Evolutionary conservation across 2,329 filamentous ascomycete genomes (phyloP).

Genomic region (Alternaria tenuissima): DNA sequence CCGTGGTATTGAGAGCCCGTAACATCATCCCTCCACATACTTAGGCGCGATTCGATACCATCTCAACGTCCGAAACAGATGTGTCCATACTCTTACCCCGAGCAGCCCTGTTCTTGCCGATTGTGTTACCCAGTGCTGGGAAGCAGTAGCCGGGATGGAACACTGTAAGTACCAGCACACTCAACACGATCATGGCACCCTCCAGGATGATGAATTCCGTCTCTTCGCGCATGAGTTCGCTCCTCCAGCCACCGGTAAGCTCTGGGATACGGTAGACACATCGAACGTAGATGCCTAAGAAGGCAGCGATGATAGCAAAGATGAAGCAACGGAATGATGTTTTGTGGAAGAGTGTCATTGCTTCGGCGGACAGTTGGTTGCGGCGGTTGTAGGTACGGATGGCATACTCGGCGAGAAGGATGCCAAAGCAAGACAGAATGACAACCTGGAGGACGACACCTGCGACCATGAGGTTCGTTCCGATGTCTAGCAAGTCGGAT

Average conservation of each 20-base stretch:
- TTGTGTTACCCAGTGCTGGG: conserved; percentile 40
- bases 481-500: conserved; percentile 53
- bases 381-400: conserved; percentile 42
- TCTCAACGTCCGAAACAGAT: conserved; percentile 25
- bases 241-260: conserved; percentile 57
- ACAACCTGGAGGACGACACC: conserved; percentile 66
- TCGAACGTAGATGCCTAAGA: conserved; percentile 57
- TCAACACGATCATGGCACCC: conserved; percentile 62
- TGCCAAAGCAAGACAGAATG: conserved; percentile 59
- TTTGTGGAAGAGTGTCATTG: conserved; percentile 31
- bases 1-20: not conserved
- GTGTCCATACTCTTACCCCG: conserved; percentile 30
- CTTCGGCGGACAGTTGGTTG: conserved; percentile 29
- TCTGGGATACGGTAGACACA: conserved; percentile 61
- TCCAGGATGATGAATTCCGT: conserved; percentile 60
- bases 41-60: conserved; percentile 13
- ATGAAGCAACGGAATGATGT: conserved; percentile 43
- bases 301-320: conserved; percentile 51
- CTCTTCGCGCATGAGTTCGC: conserved; percentile 58
- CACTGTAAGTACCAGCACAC: conserved; percentile 55
- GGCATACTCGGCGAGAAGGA: conserved; percentile 51
- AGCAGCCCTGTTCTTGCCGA: conserved; percentile 21
- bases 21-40: not conserved
- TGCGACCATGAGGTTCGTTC: conserved; percentile 65
- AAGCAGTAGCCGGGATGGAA: conserved; percentile 58